Percentiles rank a stretch among this genome's conserved stretches.
Conservation (phyloP, 192 early-diverging fungal genomes). For the Allomyces macrogynus region DNA sequence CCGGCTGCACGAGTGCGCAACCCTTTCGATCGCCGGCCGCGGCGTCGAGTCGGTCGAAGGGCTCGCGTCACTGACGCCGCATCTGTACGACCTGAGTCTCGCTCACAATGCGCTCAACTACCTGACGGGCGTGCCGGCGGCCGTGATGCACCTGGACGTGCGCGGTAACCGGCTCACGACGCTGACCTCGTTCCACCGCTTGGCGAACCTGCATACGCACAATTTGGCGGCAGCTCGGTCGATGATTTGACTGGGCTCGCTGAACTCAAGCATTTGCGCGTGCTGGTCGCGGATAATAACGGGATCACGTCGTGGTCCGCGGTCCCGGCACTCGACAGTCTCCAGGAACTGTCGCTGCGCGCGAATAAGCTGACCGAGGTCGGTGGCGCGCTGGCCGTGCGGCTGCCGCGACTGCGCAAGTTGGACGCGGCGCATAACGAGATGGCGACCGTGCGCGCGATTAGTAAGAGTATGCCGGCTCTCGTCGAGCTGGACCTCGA, state of each 20-base stretch:
- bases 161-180: neutral
- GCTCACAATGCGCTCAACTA: neutral
- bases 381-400: neutral
- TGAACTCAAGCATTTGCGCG: neutral
- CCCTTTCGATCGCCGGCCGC: neutral
- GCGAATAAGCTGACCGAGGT: neutral
- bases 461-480: neutral
- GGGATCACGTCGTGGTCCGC: neutral
- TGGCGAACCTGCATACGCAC: neutral
- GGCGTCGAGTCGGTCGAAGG: neutral
- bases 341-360: neutral
- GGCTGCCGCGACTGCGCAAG: neutral
- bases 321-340: neutral
- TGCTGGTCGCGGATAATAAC: neutral
- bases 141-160: neutral
- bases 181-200: neutral
- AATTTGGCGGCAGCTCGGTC: neutral
- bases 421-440: neutral
- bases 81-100: neutral
- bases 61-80: neutral
- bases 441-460: neutral
- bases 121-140: neutral
- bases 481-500: neutral
- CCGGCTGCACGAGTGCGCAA: neutral
- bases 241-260: neutral